phyloP scores from a whole-genome alignment of 2,329 filamentous ascomycete genomes.

The Venturia aucupariae region DNA sequence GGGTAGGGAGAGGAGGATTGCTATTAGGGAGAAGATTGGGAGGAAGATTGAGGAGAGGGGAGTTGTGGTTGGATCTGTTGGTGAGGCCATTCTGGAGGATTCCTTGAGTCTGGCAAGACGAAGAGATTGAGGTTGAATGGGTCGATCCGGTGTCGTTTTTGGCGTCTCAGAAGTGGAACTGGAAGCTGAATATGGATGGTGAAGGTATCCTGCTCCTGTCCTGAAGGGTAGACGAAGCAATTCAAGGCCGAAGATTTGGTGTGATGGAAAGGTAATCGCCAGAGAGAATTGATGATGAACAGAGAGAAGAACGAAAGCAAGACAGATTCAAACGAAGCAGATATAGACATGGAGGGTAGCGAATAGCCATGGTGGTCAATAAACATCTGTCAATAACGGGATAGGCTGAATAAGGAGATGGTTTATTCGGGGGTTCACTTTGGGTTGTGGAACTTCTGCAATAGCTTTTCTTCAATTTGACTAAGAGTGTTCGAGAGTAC shows the following conservation, averaged over 20 bases:
- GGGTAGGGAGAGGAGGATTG: constrained; percentile 44
- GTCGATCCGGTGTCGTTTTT: not conserved
- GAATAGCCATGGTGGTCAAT: constrained; percentile 2
- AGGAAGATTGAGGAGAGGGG: constrained; percentile 34
- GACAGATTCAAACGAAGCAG: not conserved
- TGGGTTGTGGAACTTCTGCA: not conserved
- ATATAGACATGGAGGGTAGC: not conserved
- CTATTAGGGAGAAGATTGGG: constrained; percentile 40
- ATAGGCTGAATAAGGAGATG: not conserved
- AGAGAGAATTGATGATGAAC: not conserved
- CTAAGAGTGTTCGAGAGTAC: not conserved
- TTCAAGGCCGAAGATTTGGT: not conserved
- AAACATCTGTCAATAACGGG: not conserved
- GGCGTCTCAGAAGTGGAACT: not conserved
- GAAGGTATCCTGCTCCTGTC: not conserved
- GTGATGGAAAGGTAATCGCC: not conserved
- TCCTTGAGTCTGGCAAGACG: not conserved
- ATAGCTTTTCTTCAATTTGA: not conserved
- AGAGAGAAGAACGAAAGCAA: not conserved
- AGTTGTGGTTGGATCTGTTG: constrained; percentile 5
- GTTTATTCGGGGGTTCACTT: not conserved
- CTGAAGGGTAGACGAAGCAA: not conserved
- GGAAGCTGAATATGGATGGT: not conserved
- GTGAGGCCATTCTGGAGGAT: constrained; percentile 9
- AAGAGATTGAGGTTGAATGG: not conserved